A percentile compares a stretch with the other conserved stretches of the same genome.
Evolutionary conservation across 2,329 filamentous ascomycete species (phyloP).

Genomic region (Claviceps sp.): DNA sequence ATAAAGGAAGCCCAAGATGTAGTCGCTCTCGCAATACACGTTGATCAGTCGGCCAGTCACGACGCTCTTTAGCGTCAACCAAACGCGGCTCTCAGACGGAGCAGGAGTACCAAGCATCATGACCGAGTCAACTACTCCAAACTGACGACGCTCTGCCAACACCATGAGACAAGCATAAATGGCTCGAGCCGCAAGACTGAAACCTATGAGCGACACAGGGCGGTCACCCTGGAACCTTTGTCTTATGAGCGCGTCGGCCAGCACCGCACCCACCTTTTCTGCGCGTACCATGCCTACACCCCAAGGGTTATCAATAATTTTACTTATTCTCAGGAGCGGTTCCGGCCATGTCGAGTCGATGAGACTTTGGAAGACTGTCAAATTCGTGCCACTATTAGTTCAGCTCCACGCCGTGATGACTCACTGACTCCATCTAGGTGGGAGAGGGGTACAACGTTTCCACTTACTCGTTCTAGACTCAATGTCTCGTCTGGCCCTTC

Average conservation of each 20-base stretch:
- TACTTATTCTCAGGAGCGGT: conserved; percentile 51
- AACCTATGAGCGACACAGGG: conserved; percentile 67
- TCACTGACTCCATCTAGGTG: not conserved
- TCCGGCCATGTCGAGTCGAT: conserved; percentile 48
- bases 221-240: conserved; percentile 67
- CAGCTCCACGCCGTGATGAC: not conserved
- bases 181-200: conserved; percentile 66
- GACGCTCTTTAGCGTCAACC: conserved; percentile 65
- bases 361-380: conserved; percentile 41
- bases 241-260: conserved; percentile 72
- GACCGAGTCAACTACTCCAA: conserved; percentile 75
- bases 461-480: conserved; percentile 31
- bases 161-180: conserved; percentile 75
- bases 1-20: conserved; percentile 78
- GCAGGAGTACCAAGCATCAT: conserved; percentile 74
- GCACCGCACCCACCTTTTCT: conserved; percentile 56
- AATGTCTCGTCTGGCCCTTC: conserved; percentile 44
- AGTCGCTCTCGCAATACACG: conserved; percentile 77
- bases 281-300: conserved; percentile 61
- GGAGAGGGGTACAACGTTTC: not conserved
- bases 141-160: conserved; percentile 67
- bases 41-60: conserved; percentile 80
- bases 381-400: not conserved
- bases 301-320: conserved; percentile 72
- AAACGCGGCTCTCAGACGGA: conserved; percentile 57